Percentiles rank a stretch among this genome's conserved stretches.
These are phyloP conservation scores for Candida loeiensis DNA, from an alignment of 805 yeast genomes.

Conservation along the genomic window DNA sequence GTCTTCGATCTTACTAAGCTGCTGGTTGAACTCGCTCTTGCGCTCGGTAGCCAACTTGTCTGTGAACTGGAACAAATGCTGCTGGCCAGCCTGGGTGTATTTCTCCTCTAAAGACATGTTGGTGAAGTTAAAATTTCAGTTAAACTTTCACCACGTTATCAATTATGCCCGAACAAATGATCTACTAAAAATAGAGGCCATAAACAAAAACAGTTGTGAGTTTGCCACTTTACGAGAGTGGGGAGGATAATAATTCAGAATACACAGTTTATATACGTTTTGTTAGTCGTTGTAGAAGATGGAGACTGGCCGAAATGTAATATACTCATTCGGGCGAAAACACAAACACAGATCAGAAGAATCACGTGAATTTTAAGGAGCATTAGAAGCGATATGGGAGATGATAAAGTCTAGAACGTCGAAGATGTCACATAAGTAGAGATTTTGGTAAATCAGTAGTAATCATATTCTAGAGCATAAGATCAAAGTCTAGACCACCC, in stretches of 20 bases:
- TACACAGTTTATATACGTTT: too few relatives aligned
- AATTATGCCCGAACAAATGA: background rate
- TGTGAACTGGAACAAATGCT: slow-evolving; percentile 50
- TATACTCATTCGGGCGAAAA: slow-evolving; percentile 3
- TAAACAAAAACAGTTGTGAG: background rate
- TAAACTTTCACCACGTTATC: background rate
- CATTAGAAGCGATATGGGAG: too few relatives aligned
- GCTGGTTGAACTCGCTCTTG: slow-evolving; percentile 34
- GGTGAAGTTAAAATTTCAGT: slow-evolving; percentile 2
- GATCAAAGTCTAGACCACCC: too few relatives aligned
- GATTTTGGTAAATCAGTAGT: too few relatives aligned
- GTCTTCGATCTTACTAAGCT: slow-evolving; percentile 39
- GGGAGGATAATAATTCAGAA: too few relatives aligned
- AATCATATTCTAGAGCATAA: too few relatives aligned
- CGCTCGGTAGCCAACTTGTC: slow-evolving; percentile 33
- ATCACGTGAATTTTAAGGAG: too few relatives aligned
- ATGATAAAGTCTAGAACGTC: too few relatives aligned
- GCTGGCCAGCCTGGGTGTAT: slow-evolving; percentile 48
- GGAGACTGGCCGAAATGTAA: background rate
- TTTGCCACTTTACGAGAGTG: too few relatives aligned
- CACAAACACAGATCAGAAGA: slow-evolving; percentile 1
- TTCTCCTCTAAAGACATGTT: slow-evolving; percentile 18
- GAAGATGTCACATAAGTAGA: too few relatives aligned
- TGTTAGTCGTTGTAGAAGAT: too few relatives aligned
- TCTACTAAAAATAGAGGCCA: background rate